phyloP scores from a whole-genome alignment of 2,329 filamentous ascomycete genomes.

The Pyrenophora tritici-repentis region DNA sequence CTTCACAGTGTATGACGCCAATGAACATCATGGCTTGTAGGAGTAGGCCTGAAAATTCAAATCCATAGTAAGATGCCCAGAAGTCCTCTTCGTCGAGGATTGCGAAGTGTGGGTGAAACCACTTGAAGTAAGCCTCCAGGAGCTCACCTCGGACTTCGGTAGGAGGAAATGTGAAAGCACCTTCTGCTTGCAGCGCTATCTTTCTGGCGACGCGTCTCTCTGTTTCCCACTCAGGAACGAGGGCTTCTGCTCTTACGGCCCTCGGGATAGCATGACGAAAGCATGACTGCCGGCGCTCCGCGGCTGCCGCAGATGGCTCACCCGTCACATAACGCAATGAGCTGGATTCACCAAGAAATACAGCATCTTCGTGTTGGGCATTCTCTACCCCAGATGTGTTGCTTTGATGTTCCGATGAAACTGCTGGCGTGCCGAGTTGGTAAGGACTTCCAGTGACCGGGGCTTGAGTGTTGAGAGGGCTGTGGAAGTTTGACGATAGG shows the following conservation, averaged over 20 bases:
- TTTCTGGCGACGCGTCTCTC: constrained; percentile 43
- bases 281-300: constrained; percentile 18
- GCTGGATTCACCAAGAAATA: constrained; percentile 55
- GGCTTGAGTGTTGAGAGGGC: constrained; percentile 21
- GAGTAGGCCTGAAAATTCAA: constrained; percentile 56
- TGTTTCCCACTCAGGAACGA: constrained; percentile 45
- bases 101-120: constrained; percentile 63
- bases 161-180: constrained; percentile 55
- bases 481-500: constrained; percentile 34
- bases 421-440: constrained; percentile 20
- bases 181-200: constrained; percentile 47
- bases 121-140: constrained; percentile 59
- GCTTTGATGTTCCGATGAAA: constrained; percentile 15
- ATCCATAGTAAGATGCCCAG: constrained; percentile 47
- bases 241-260: constrained; percentile 40
- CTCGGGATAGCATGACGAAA: constrained; percentile 43
- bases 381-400: constrained; percentile 20
- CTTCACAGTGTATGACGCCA: constrained; percentile 59
- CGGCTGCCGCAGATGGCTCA: constrained; percentile 39
- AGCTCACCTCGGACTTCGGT: constrained; percentile 50
- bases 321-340: constrained; percentile 56
- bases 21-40: constrained; percentile 62
- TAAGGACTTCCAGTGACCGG: constrained; percentile 14
- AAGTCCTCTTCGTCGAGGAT: constrained; percentile 57
- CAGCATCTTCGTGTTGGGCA: constrained; percentile 32